Percentiles rank a stretch among this genome's conserved stretches.
Conservation (phyloP, 106 monocot species). For the Dendrobium catenatum region DNA sequence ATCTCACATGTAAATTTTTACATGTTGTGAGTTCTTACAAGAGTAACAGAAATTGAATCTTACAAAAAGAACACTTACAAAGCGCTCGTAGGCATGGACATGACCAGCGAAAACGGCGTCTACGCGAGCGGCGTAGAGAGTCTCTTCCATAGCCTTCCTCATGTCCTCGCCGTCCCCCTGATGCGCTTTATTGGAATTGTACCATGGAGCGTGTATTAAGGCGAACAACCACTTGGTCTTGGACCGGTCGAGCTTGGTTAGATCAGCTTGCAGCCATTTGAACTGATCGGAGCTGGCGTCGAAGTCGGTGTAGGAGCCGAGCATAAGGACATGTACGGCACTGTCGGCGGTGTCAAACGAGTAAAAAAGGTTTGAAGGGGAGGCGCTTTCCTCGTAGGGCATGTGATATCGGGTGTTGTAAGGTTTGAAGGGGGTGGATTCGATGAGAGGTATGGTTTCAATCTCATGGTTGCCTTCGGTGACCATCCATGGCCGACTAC, state of each 20-base stretch:
- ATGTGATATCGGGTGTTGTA: constrained; percentile 54
- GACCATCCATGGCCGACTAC: constrained; percentile 56
- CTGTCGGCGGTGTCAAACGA: constrained; percentile 44
- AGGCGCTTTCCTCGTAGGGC: constrained; percentile 38
- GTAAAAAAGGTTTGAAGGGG: constrained; percentile 50
- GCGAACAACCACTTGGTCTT: constrained; percentile 58
- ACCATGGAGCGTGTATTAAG: constrained; percentile 85
- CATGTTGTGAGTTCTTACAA: too few relatives aligned
- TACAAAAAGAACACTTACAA: constrained; percentile 15
- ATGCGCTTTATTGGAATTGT: constrained; percentile 55
- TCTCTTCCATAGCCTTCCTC: constrained; percentile 38
- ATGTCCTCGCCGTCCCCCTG: constrained; percentile 49
- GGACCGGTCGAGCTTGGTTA: constrained; percentile 36
- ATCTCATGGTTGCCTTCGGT: constrained; percentile 63
- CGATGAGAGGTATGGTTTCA: constrained; percentile 35
- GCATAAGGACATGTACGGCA: constrained; percentile 44
- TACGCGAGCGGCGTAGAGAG: constrained; percentile 33
- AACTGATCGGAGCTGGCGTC: constrained; percentile 32
- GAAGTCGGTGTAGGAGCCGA: constrained; percentile 56
- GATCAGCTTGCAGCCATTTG: constrained; percentile 38
- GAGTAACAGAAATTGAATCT: too few relatives aligned
- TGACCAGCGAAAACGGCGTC: constrained; percentile 55
- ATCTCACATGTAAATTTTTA: too few relatives aligned
- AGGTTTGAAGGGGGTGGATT: constrained; percentile 26
- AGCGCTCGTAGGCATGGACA: constrained; percentile 62